Percentiles rank a stretch among this genome's conserved stretches.
Conservation (phyloP, 106 monocot genomes). For the Dactylorhiza incarnata region DNA sequence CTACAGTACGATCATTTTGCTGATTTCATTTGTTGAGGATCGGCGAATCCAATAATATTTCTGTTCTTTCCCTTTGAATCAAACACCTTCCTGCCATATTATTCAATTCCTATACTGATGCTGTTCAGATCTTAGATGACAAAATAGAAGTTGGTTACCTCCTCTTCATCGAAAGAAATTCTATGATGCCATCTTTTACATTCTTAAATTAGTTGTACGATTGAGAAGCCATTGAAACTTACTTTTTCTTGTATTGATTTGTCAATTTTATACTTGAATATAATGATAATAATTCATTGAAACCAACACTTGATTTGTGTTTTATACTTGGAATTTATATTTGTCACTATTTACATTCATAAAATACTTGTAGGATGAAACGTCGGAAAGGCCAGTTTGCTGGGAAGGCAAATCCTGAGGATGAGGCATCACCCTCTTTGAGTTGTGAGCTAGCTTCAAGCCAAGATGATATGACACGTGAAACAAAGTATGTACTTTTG, state of each 20-base stretch:
- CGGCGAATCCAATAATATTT: no score
- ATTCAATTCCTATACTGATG: no score
- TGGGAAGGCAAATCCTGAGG: constrained; percentile 52
- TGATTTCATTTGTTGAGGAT: no score
- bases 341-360: neutral
- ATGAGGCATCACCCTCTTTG: constrained; percentile 32
- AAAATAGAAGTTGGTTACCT: no score
- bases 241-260: neutral
- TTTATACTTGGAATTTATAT: neutral
- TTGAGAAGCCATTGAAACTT: neutral
- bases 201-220: no score
- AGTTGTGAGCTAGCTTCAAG: constrained; percentile 41
- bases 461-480: constrained; percentile 33
- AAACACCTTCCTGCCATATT: no score
- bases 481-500: constrained; percentile 41
- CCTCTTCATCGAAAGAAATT: no score
- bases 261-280: neutral
- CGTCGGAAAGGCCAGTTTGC: constrained; percentile 81
- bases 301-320: neutral
- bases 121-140: no score
- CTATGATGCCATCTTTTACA: no score
- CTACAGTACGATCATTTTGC: no score
- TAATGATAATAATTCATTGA: neutral
- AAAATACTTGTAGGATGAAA: constrained; percentile 49
- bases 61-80: no score